phyloP scores from a whole-genome alignment of 345 rosid species.

The Salix suchowensis region DNA sequence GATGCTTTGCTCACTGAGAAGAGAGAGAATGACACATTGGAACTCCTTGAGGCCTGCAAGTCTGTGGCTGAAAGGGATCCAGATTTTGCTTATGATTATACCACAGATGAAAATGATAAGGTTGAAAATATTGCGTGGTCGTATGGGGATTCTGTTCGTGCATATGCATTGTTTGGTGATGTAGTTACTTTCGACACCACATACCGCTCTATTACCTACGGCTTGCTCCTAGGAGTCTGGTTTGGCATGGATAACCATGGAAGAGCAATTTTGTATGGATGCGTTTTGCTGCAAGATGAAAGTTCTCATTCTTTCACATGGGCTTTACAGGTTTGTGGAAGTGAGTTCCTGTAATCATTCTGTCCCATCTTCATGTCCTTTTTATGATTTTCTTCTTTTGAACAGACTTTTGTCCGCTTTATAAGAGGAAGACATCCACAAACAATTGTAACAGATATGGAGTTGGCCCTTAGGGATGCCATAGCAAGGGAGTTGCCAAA shows the following conservation, averaged over 20 bases:
- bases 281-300: slow-evolving; percentile 81
- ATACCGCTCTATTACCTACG: slow-evolving; percentile 74
- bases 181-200: slow-evolving; percentile 70
- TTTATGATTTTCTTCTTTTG: slow-evolving; percentile 36
- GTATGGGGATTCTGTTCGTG: slow-evolving; percentile 58
- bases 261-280: slow-evolving; percentile 63
- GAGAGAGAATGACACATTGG: slow-evolving; percentile 61
- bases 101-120: slow-evolving; percentile 60
- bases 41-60: slow-evolving; percentile 78
- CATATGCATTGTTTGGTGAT: slow-evolving; percentile 63
- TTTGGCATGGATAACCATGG: slow-evolving; percentile 76
- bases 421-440: slow-evolving; percentile 76
- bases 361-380: slow-evolving; percentile 25
- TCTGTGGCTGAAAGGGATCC: slow-evolving; percentile 59
- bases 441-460: slow-evolving; percentile 79
- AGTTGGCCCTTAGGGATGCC: slow-evolving; percentile 73
- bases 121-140: slow-evolving; percentile 89
- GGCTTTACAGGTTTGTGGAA: slow-evolving; percentile 89
- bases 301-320: slow-evolving; percentile 61
- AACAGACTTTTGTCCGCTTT: slow-evolving; percentile 79
- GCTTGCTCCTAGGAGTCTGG: slow-evolving; percentile 74
- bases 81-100: slow-evolving; percentile 59
- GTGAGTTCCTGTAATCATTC: slow-evolving; percentile 28
- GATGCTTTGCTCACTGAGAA: slow-evolving; percentile 77
- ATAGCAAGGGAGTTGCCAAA: slow-evolving; percentile 72